Evolutionary conservation across 2,329 filamentous ascomycete genomes (phyloP).

Genomic region (Juglanconis oblonga): DNA sequence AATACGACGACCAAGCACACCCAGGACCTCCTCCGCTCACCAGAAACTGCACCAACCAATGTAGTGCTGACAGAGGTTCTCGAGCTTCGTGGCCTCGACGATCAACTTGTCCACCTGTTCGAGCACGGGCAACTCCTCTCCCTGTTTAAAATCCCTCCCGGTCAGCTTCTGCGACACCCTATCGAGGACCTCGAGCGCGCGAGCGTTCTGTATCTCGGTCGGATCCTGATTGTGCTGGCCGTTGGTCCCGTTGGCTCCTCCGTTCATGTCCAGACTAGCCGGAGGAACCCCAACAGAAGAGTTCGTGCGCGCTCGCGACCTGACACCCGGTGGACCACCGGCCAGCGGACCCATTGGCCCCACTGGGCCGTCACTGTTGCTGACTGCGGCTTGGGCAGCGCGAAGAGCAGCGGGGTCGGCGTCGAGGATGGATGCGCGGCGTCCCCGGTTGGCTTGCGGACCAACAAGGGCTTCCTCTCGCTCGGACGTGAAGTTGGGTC

Average conservation of each 20-base stretch:
- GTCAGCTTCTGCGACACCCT: slow-evolving; percentile 95
- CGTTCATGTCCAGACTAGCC: slow-evolving; percentile 30
- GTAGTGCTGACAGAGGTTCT: slow-evolving; percentile 98
- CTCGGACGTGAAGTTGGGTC: slow-evolving; percentile 65
- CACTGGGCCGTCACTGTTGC: slow-evolving; percentile 29
- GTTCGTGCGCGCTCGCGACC: slow-evolving; percentile 58
- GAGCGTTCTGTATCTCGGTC: slow-evolving; percentile 84
- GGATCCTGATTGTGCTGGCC: slow-evolving; percentile 36
- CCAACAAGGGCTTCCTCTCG: slow-evolving; percentile 52
- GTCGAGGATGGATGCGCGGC: slow-evolving; percentile 69
- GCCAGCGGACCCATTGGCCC: slow-evolving; percentile 31
- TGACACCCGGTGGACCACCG: slow-evolving; percentile 45
- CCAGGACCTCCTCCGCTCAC: slow-evolving; percentile 45
- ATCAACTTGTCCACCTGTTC: slow-evolving; percentile 93
- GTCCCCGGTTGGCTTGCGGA: slow-evolving; percentile 47
- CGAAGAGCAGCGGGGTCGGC: slow-evolving; percentile 58
- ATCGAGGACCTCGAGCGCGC: slow-evolving; percentile 86
- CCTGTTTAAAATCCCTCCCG: slow-evolving; percentile 83
- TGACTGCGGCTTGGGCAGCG: slow-evolving; percentile 36
- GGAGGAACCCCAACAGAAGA: slow-evolving; percentile 42
- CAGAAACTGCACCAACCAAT: slow-evolving; percentile 99
- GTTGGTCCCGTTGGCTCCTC: slow-evolving; percentile 34
- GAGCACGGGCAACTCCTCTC: slow-evolving; percentile 79
- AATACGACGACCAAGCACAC: background rate
- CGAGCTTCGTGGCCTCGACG: slow-evolving; percentile 90